Evolutionary conservation across 129 eudicot species (phyloP), one percentile per base, ranked within the genome.

Genomic region (Gnaphalium uliginosum): DNA sequence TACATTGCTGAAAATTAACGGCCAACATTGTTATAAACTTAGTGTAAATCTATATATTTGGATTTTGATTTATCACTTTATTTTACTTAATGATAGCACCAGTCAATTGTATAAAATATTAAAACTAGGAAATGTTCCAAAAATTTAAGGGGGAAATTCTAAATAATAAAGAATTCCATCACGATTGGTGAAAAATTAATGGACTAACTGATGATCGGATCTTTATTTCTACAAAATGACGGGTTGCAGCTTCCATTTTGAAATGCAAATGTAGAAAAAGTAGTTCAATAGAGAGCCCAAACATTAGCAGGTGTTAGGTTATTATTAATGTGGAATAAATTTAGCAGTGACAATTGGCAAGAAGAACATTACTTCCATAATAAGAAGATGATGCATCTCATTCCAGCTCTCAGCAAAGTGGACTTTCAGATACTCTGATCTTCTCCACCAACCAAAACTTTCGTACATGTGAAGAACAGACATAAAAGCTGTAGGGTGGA

Each of bases 351-450:
- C n/a, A n/a, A n/a, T n/a, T n/a, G n/a, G n/a, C 39, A 58, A 18
- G 37, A 51, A 71, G 71, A 78, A 64, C 39, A 80, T 83, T 94
- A 89, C 98, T 77, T 94, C 97, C 99, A 94, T 94, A 39, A 94
- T 94, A 82, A 95, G 94, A 62, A 95, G 87, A 85, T 95, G 99
- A 83, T 95, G 99, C 99, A 95, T 91, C 84, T 95, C 99, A 81
- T 95, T 95, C 99, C 99, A 95, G 93, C 97, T 95, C 87, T 95
- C 99, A 65, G 99, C 99, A 81, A 91, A 95, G 87, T 95, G 99
- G 51, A 95, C 96, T 81, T 95, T 87, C 79, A 95, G 83, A 80
- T 95, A 95, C 73, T 95, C 99, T 62, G 97, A 96, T 83, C 91
- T 81, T 85, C 99, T 88, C 99, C 99, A 95, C 99, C 99, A 95